Percentiles rank a stretch among this genome's conserved stretches.
These are phyloP conservation scores for Geranium rotundifolium DNA, from an alignment of 345 rosid species.

Conservation along the genomic window DNA sequence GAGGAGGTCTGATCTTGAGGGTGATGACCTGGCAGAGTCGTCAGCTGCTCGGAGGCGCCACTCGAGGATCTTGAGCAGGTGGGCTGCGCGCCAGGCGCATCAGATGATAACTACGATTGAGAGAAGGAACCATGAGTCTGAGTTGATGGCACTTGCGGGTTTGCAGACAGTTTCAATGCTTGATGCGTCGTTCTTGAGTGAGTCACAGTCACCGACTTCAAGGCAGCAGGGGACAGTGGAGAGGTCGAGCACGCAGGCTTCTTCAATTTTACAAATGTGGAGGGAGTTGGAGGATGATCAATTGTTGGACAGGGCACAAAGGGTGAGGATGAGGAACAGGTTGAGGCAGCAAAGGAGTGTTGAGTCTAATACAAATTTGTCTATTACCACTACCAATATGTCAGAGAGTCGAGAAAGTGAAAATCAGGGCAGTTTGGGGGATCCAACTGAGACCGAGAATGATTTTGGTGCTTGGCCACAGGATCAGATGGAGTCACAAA, in stretches of 20 bases:
- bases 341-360: conserved; percentile 62
- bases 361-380: conserved; percentile 39
- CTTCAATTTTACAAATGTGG: conserved; percentile 94
- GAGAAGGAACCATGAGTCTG: conserved; percentile 92
- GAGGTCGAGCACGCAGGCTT: conserved; percentile 79
- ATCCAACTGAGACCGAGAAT: conserved; percentile 46
- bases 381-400: conserved; percentile 31
- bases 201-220: conserved; percentile 64
- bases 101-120: conserved; percentile 96
- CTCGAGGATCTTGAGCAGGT: conserved; percentile 66
- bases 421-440: conserved; percentile 59
- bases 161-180: conserved; percentile 95
- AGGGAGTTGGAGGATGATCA: conserved; percentile 99
- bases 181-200: conserved; percentile 88
- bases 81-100: conserved; percentile 99
- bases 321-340: conserved; percentile 71
- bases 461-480: conserved; percentile 74
- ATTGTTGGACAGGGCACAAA: conserved; percentile 57
- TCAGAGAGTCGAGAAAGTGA: conserved; percentile 56
- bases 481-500: conserved; percentile 40
- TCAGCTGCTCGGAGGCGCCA: conserved; percentile 86
- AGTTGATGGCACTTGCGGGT: conserved; percentile 91
- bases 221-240: conserved; percentile 70
- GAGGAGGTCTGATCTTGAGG: conserved; percentile 75
- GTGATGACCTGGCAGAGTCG: conserved; percentile 85